A percentile compares a stretch with the other conserved stretches of the same genome.
These are phyloP conservation scores for Melanogaster broomeanus DNA, from an alignment of 768 basidiomycete species.

Conservation along the genomic window DNA sequence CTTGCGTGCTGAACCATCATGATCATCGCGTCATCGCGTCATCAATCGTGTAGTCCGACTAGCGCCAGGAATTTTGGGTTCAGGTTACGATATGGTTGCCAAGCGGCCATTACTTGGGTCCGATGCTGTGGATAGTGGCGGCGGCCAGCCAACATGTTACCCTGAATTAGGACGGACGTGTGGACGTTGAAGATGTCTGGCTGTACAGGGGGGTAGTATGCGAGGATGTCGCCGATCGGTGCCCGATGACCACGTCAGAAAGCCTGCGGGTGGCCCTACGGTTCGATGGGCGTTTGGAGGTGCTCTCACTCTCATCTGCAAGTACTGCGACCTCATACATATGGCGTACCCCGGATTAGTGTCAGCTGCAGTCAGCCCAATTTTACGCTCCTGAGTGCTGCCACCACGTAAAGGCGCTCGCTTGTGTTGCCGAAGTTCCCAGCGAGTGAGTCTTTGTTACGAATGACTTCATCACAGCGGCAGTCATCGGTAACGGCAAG, in stretches of 20 bases:
- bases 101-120: too few relatives aligned
- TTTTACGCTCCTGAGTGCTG: constrained; percentile 58
- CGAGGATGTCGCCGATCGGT: constrained; percentile 26
- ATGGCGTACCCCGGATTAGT: constrained; percentile 51
- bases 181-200: constrained; percentile 41
- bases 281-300: constrained; percentile 62
- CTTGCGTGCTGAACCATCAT: too few relatives aligned
- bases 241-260: constrained; percentile 38
- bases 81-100: too few relatives aligned
- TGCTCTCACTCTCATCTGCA: constrained; percentile 32
- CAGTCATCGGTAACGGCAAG: constrained; percentile 37
- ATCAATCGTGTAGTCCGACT: too few relatives aligned
- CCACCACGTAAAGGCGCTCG: constrained; percentile 45
- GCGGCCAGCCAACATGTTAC: too few relatives aligned
- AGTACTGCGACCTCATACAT: not conserved
- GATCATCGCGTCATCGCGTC: too few relatives aligned
- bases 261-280: constrained; percentile 44
- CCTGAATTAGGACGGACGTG: constrained; percentile 35
- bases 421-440: constrained; percentile 50
- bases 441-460: constrained; percentile 63
- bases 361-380: constrained; percentile 54
- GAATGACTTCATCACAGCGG: constrained; percentile 50
- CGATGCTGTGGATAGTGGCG: too few relatives aligned
- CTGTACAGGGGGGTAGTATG: constrained; percentile 1
- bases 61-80: too few relatives aligned